A percentile compares a stretch with the other conserved stretches of the same genome.
These are phyloP conservation scores for Rhodomyrtus psidioides DNA, from an alignment of 441 rosid genomes.

Conservation along the genomic window DNA sequence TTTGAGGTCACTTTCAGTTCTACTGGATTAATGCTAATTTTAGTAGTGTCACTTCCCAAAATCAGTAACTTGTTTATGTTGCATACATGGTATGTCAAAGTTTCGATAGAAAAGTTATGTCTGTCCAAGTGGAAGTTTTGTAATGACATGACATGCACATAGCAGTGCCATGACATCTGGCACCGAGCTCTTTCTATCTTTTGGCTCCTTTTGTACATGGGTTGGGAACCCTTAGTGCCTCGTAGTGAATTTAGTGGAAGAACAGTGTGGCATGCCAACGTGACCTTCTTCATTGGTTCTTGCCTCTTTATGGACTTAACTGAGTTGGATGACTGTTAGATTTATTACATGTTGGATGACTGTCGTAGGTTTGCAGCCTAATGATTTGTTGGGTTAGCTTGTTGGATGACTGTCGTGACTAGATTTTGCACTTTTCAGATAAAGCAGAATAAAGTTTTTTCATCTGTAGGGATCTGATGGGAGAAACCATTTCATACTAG, in stretches of 20 bases:
- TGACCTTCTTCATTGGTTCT: not conserved
- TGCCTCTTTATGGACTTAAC: not conserved
- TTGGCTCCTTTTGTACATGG: not conserved
- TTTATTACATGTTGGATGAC: not conserved
- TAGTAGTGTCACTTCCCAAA: not conserved
- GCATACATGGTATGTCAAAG: not conserved
- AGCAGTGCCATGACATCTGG: too few relatives aligned
- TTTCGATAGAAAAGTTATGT: not conserved
- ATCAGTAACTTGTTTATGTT: not conserved
- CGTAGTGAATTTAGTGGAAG: not conserved
- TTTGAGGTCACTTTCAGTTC: not conserved
- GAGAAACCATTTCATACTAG: slow-evolving; percentile 77
- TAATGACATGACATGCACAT: not conserved
- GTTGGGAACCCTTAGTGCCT: not conserved
- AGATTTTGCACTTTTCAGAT: slow-evolving; percentile 1
- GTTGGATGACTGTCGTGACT: too few relatives aligned
- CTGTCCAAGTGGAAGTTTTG: not conserved
- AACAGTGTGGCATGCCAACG: not conserved
- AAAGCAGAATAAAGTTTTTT: slow-evolving; percentile 20
- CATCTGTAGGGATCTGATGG: slow-evolving; percentile 67
- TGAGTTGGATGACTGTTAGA: not conserved
- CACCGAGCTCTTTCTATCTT: not conserved
- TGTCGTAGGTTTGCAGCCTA: not conserved
- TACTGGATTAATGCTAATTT: not conserved
- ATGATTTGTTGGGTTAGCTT: not conserved